phyloP scores from a whole-genome alignment of 805 yeast genomes.

The Metschnikowia cubensis region DNA sequence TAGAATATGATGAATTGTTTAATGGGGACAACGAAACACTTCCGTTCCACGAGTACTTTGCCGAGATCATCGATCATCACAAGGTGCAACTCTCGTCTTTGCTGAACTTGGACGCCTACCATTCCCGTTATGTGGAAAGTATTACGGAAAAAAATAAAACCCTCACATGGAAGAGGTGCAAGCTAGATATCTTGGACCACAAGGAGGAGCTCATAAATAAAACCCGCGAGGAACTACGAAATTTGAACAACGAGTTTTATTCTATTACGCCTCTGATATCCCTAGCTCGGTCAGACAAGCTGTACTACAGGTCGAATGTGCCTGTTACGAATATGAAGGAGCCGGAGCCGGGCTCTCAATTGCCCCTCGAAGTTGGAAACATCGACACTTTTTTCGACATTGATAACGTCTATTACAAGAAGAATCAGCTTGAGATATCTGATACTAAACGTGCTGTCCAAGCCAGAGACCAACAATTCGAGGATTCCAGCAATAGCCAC shows the following conservation, averaged over 20 bases:
- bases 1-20: conserved; percentile 29
- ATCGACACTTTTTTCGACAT: conserved; percentile 22
- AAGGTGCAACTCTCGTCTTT: conserved; percentile 22
- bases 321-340: conserved; percentile 12
- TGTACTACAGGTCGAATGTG: conserved; percentile 28
- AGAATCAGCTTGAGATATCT: conserved; percentile 32
- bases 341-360: conserved; percentile 10
- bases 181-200: conserved; percentile 20
- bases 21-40: conserved; percentile 14
- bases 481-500: conserved; percentile 7
- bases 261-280: conserved; percentile 19
- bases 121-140: conserved; percentile 20
- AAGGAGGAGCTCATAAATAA: conserved; percentile 25
- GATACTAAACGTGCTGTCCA: conserved; percentile 20
- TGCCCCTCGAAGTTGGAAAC: conserved; percentile 9
- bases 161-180: conserved; percentile 36
- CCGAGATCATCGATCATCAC: conserved; percentile 21
- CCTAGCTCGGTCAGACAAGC: conserved; percentile 9
- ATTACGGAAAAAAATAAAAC: conserved; percentile 22
- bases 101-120: conserved; percentile 29
- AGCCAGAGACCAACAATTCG: conserved; percentile 3
- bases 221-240: conserved; percentile 25
- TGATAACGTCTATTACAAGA: conserved; percentile 23
- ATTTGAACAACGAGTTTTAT: conserved; percentile 28
- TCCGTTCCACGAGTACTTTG: conserved; percentile 24